Evolutionary conservation across 2,329 filamentous ascomycete species (phyloP), one percentile per base, ranked within the genome.

Genomic region (Aspergillus ruber): DNA sequence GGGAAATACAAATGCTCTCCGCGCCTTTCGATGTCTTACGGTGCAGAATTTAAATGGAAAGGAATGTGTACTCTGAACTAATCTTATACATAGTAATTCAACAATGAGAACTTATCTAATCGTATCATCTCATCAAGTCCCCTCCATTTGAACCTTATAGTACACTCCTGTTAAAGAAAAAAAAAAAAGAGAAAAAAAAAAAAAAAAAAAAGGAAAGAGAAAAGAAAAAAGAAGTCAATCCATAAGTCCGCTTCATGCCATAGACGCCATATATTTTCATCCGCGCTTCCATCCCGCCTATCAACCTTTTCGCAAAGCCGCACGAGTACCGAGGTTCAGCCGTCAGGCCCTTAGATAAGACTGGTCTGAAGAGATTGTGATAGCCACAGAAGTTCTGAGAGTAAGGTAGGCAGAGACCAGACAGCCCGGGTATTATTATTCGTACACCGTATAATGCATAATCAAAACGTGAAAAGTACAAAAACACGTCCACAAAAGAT

Each of bases 241-340:
- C 25, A 29, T 29, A 29, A 29, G 25, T 54, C 55, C 52, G 52
- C 52, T 47, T 46, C 48, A 33, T 47, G 45, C 47, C 39, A 50
- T 43, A 49, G 50, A 57, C 55, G 53, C 55, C 55, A 48, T 50
- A 47, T 49, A 48, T 45, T 33, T 18, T 20, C 25, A 4, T 42
- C 32, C 41, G 40, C 21, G 15, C 35, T 40, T 45, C 33, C 39
- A 43, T 29, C 20, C 20, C 7, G n/a, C 40, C 23, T 18, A 6
- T n/a, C 18, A 25, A 25, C 23, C 25, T 27, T 18, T 21, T 42
- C 13, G 13, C 15, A 42, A 25, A 42, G 21, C 21, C 21, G 6
- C 21, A 29, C 9, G 25, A 29, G 9, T 29, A 29, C 25, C 25
- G 10, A 29, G 25, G 25, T 12, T 29, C 9, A 29, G 25, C 25